Base-by-base conservation (phyloP, 495 filamentous ascomycete genomes). In the Tuber calosporum region DNA sequence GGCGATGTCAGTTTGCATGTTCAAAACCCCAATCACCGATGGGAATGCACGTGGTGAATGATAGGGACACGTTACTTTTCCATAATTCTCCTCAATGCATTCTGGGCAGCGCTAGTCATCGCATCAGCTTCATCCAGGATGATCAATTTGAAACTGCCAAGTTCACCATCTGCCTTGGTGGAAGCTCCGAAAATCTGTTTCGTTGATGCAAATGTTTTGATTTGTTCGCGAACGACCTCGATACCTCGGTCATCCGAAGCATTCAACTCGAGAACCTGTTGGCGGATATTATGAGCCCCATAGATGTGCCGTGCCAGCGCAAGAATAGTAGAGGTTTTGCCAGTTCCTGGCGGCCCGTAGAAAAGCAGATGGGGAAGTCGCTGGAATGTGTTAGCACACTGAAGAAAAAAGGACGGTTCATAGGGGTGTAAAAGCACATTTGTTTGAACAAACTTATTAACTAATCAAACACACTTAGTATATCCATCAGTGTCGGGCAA, bases 261-360 rank as follows among this genome's bases (percentile, higher is more conserved):
- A 83, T 99, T 99, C 72, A 99, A 87, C 82, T 99, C 95, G 8
- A 99, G 86, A 67, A 99, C 96, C 92, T 98, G 97, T 82, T 99
- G 95, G 37, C 94, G 89, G 89, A 98, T 90, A 82, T 97, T 98
- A 73, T 91, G 91, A 71, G 84, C 83, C 48, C 95, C 95, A 78
- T 98, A 99, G 82, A 99, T 99, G 73, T 91, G 87, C 69, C 96
- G 88, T 19, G 95, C 93, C 30, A 99, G 89, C 1, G 88, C 88
- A 39, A 99, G 93, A 81, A 99, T 93, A 1, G 96, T 98, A 6
- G 93, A 97, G n/a, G 95, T 99, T 84, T 99, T 99, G 76, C 95
- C 95, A 1, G 96, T 99, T 58, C 95, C 95, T 0, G 95, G 95
- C 0, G 95, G 96, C 9, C 96, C 96, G 80, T 99, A 99, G 76